A percentile compares a stretch with the other conserved stretches of the same genome.
phyloP scores from a whole-genome alignment of 371 early-diverging fungal genomes.

The Coemansia sp. region DNA sequence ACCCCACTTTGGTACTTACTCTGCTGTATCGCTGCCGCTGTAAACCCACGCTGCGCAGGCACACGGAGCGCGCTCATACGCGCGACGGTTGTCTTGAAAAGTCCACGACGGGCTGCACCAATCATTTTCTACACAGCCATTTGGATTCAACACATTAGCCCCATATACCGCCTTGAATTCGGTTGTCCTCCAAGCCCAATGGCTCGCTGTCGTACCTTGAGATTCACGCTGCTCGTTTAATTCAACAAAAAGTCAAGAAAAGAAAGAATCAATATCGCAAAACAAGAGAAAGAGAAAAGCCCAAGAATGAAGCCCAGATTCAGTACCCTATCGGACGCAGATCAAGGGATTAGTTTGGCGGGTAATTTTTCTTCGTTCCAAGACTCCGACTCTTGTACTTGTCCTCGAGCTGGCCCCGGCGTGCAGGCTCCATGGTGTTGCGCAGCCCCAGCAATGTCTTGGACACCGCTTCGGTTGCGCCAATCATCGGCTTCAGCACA shows the following conservation, averaged over 20 bases:
- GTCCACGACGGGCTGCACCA: conserved; percentile 38
- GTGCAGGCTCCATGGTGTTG: conserved; percentile 83
- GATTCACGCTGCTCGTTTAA: no score
- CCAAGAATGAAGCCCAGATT: neutral
- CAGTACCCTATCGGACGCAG: neutral
- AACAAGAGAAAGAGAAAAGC: neutral
- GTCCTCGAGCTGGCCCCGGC: conserved; percentile 78
- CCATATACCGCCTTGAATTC: no score
- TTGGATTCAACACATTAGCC: no score
- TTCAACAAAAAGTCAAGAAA: neutral
- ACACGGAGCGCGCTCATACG: conserved; percentile 9
- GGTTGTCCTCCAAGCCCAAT: no score
- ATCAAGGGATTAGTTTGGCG: conserved; percentile 16
- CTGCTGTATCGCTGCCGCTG: conserved; percentile 24
- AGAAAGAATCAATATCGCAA: neutral
- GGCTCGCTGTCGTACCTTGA: no score
- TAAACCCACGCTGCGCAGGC: conserved; percentile 26
- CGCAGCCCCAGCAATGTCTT: conserved; percentile 88
- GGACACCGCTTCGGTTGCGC: conserved; percentile 88
- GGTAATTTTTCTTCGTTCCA: conserved; percentile 30
- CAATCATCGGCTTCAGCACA: conserved; percentile 94
- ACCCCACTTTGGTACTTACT: conserved; percentile 17
- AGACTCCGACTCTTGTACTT: conserved; percentile 48
- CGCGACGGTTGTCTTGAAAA: conserved; percentile 29
- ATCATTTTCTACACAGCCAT: conserved; percentile 10